These are phyloP conservation scores for Cercophora scortea DNA, from an alignment of 495 filamentous ascomycete species.

Conservation along the genomic window DNA sequence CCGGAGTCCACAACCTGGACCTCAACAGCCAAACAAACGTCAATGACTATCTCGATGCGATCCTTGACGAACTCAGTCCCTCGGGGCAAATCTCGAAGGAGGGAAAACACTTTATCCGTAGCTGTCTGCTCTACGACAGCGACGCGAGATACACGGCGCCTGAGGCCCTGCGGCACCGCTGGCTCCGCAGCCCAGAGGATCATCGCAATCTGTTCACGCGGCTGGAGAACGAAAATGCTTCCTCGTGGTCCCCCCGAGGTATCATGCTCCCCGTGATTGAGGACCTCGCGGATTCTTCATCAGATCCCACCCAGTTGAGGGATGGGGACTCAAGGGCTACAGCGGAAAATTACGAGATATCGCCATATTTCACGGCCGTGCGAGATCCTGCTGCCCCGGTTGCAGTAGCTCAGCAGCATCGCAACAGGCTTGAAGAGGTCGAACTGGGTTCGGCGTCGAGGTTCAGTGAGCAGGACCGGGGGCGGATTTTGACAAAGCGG, in stretches of 20 bases:
- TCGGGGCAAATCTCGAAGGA: conserved; percentile 62
- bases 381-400: too few relatives aligned
- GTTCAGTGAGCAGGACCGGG: too few relatives aligned
- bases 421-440: too few relatives aligned
- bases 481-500: too few relatives aligned
- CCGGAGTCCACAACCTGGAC: not conserved
- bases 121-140: conserved; percentile 70
- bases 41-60: conserved; percentile 2
- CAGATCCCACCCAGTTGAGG: too few relatives aligned
- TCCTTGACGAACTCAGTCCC: conserved; percentile 54
- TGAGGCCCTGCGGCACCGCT: conserved; percentile 66
- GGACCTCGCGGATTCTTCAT: not conserved
- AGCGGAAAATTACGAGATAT: too few relatives aligned
- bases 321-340: too few relatives aligned
- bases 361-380: too few relatives aligned
- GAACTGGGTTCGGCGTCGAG: too few relatives aligned
- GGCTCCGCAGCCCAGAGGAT: conserved; percentile 26
- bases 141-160: conserved; percentile 64
- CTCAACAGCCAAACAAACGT: conserved; percentile 11
- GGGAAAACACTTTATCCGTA: conserved; percentile 65
- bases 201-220: conserved; percentile 47
- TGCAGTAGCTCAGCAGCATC: too few relatives aligned
- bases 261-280: conserved; percentile 12
- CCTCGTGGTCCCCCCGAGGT: conserved; percentile 12
- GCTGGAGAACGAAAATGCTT: conserved; percentile 4